phyloP scores from a whole-genome alignment of 345 rosid species.

The Pistacia integerrima region DNA sequence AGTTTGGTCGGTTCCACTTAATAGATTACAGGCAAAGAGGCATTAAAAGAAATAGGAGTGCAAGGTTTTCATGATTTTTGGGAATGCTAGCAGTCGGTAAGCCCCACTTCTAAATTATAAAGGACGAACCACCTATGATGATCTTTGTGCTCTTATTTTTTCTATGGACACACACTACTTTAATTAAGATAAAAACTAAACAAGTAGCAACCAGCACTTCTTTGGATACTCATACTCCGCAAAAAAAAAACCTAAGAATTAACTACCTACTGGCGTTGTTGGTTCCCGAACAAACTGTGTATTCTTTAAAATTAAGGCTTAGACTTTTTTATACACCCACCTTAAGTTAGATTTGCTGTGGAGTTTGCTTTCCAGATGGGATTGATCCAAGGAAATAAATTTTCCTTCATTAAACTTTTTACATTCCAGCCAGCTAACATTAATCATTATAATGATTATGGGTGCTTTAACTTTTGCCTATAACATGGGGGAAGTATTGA shows the following conservation, averaged over 20 bases:
- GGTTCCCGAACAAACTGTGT: constrained; percentile 29
- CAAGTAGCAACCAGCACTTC: constrained; percentile 24
- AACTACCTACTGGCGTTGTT: constrained; percentile 18
- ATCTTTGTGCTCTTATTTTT: constrained; percentile 24
- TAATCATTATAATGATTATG: constrained; percentile 36
- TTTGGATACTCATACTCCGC: constrained; percentile 9
- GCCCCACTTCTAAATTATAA: constrained; percentile 32
- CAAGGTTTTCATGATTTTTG: constrained; percentile 36
- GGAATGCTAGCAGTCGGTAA: constrained; percentile 21
- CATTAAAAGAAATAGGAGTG: constrained; percentile 33
- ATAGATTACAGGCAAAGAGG: not conserved
- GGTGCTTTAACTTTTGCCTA: constrained; percentile 24
- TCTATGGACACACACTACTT: not conserved
- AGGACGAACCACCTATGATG: constrained; percentile 14
- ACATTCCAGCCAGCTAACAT: constrained; percentile 32
- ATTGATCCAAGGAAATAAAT: not conserved
- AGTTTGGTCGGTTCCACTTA: constrained; percentile 28
- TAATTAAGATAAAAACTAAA: not conserved
- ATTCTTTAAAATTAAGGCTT: constrained; percentile 40
- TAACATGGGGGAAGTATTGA: constrained; percentile 18
- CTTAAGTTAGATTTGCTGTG: constrained; percentile 1
- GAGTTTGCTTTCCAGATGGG: constrained; percentile 47
- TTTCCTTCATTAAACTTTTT: not conserved
- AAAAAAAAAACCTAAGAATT: not conserved
- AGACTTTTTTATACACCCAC: not conserved